Conservation (phyloP, 495 filamentous ascomycete species). For the Usnea hakonensis region DNA sequence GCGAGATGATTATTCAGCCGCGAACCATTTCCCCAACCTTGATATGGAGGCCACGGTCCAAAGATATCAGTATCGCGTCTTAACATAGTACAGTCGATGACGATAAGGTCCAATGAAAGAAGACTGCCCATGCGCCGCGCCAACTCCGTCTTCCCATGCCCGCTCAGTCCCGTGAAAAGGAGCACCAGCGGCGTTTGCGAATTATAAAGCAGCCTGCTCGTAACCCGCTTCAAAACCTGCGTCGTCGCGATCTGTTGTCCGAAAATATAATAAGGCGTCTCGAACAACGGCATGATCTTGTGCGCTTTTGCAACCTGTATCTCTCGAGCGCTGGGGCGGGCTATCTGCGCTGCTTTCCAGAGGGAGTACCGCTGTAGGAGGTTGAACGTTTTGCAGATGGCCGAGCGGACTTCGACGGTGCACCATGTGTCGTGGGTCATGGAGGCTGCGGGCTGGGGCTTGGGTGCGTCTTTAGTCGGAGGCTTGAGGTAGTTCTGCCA, state of each 20-base stretch:
- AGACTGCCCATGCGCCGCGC: constrained; percentile 36
- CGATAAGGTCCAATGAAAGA: constrained; percentile 30
- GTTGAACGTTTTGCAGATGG: constrained; percentile 32
- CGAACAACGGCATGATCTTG: constrained; percentile 32
- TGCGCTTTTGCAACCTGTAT: constrained; percentile 30
- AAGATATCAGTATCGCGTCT: constrained; percentile 39
- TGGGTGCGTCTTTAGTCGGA: background rate
- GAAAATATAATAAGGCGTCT: constrained; percentile 39
- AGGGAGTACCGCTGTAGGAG: constrained; percentile 42
- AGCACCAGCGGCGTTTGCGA: constrained; percentile 31
- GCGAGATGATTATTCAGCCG: constrained; percentile 48
- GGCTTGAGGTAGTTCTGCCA: constrained; percentile 18
- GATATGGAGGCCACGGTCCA: constrained; percentile 34
- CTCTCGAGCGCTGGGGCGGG: constrained; percentile 26
- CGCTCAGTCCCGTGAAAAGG: constrained; percentile 41
- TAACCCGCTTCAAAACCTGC: constrained; percentile 29
- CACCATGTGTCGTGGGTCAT: constrained; percentile 4
- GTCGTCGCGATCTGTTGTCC: constrained; percentile 37
- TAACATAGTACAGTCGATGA: constrained; percentile 40
- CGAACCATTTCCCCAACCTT: constrained; percentile 33
- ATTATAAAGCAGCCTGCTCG: constrained; percentile 24
- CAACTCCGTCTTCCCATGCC: constrained; percentile 48
- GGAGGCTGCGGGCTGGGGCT: no score
- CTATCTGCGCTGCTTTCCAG: constrained; percentile 27
- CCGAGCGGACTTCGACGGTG: constrained; percentile 9